Evolutionary conservation across 306 rosid species (phyloP), one percentile per base, ranked within the genome.

Genomic region (Malus sylvestris): DNA sequence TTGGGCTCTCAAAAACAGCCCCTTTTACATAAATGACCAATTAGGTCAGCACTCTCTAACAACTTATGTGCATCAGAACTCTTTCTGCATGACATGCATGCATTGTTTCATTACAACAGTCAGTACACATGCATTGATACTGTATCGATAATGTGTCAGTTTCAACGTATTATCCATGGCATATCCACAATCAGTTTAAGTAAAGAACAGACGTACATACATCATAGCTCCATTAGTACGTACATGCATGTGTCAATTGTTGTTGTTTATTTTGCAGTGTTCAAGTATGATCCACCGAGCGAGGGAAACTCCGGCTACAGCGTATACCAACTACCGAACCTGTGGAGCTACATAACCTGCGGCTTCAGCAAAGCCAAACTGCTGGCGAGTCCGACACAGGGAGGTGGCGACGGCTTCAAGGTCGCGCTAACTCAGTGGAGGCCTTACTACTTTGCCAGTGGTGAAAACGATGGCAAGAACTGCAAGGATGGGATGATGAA

Each of bases 381-480:
- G 51, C 25, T 86, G 70, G 93, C 88, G 10, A 85, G 6, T 15
- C 59, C 76, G 1, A 74, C 16, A 18, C 68, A 88, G 13, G 96
- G 96, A 0, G 72, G 30, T 29, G 87, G 84, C 1, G 55, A 83
- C 15, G 93, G 93, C 1, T 77, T 87, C 27, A 81, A 74, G 75
- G 51, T 86, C 51, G 81, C 46, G 61, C 83, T 88, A 15, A 82
- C 80, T 69, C 68, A 78, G 23, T 68, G 65, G 88, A 86, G 44
- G 72, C 89, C 93, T 66, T 88, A 84, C 67, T 90, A 92, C 73
- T 84, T 92, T 52, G 93, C 91, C 8, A 85, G 85, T 25, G 64
- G 84, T 1, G 87, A 64, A 45, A 81, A 78, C 19, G 72, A 81
- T 32, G 82, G 84, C 30, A 62, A 76, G 67, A 87, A 85, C 13